Evolutionary conservation across 164 flowering plant species (phyloP), one percentile per base, ranked within the genome.

Genomic region (Cinnamomum micranthum): DNA sequence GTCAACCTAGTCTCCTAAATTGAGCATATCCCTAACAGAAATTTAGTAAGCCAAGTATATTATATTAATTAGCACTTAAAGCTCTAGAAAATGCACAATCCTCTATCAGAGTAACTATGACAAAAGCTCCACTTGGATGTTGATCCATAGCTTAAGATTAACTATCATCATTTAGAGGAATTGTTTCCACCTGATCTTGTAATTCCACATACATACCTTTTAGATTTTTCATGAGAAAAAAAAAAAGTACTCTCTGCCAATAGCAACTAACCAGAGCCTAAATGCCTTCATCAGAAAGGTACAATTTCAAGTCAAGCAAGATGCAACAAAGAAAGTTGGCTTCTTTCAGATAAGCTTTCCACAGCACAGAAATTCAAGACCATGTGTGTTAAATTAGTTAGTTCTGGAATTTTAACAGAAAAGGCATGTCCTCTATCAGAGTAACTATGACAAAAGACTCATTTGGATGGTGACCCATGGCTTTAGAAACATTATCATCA

Each of bases 81-180:
- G 67, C 27, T 64, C 14, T 12, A 24, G 28, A 24, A 24, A 64
- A 64, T 20, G 23, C 70, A 77, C 63, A 65, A 6, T n/a, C 11
- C 74, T 72, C 84, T 69, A 75, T 83, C 86, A 83, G 83, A 55
- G 86, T 83, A 82, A 85, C 86, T 81, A 83, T 80, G 86, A 83
- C 86, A 67, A 70, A 72, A 78, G 77, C 85, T 67, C 78, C 83
- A 78, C 35, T 25, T 69, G 76, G 77, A 51, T 24, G 24, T 75
- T 59, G 15, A 55, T 79, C 82, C 82, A 77, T 81, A 64, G 82
- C 81, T 69, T 65, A 3, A 66, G 70, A 73, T 50, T 4, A 66
- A 19, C 2, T 47, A 20, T 74, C 79, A 11, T 77, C 77, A 71
- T 67, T 55, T 67, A 73, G 65, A 73, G 69, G 63, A 60, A 52